A percentile compares a stretch with the other conserved stretches of the same genome.
These are phyloP conservation scores for Rubroboletus satanas DNA, from an alignment of 768 basidiomycete genomes.

Conservation along the genomic window DNA sequence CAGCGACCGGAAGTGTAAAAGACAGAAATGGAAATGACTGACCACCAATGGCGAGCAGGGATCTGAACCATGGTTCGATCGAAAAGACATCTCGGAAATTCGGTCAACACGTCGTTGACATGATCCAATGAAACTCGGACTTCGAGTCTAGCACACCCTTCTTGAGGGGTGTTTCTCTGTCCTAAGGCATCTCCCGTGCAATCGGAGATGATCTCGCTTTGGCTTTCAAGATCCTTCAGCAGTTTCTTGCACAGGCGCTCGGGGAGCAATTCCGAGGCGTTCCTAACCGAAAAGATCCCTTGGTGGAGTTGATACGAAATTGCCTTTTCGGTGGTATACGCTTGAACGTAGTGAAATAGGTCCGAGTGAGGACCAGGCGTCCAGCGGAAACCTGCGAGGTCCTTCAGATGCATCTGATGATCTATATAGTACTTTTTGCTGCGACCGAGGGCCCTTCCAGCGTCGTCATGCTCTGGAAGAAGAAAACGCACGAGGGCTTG, in stretches of 20 bases:
- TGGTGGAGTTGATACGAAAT: slow-evolving; percentile 11
- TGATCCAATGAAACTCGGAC: background rate
- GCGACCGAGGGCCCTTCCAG: fast-evolving
- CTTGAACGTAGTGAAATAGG: background rate
- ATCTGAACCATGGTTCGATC: background rate
- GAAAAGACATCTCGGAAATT: background rate
- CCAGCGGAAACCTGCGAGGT: slow-evolving; percentile 3
- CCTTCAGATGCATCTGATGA: slow-evolving; percentile 5
- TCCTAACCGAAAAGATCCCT: background rate
- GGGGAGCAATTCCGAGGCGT: background rate
- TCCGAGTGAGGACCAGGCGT: background rate
- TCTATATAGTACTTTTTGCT: background rate
- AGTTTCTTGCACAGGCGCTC: background rate
- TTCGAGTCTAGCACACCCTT: background rate
- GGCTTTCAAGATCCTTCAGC: background rate
- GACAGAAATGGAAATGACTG: background rate
- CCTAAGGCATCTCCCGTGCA: background rate
- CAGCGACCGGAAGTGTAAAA: no score
- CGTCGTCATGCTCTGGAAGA: background rate
- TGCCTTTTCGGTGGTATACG: slow-evolving; percentile 6
- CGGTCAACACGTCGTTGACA: fast-evolving
- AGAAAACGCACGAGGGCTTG: fast-evolving
- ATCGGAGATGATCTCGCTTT: background rate
- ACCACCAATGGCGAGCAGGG: background rate
- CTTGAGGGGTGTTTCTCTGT: background rate